phyloP scores from a whole-genome alignment of 2,329 filamentous ascomycete species.

The Aspergillus hiratsukae region DNA sequence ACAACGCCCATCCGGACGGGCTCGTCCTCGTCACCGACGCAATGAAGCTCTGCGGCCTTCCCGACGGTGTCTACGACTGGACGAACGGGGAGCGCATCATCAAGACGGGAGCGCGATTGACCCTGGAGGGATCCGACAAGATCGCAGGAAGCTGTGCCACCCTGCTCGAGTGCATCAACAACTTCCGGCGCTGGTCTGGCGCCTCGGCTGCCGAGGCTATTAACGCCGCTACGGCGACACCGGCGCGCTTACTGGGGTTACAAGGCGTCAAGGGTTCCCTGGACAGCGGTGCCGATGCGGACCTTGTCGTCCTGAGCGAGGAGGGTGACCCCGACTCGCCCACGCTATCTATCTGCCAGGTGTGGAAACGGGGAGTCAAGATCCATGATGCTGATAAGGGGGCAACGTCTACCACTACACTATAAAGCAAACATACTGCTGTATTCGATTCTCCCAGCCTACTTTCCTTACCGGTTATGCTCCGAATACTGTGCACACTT shows the following conservation, averaged over 20 bases:
- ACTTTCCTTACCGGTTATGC: neutral
- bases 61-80: conserved; percentile 82
- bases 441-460: neutral
- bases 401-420: neutral
- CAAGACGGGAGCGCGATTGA: conserved; percentile 63
- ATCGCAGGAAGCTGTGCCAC: conserved; percentile 64
- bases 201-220: conserved; percentile 37
- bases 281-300: conserved; percentile 39
- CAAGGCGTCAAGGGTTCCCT: conserved; percentile 37
- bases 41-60: conserved; percentile 79
- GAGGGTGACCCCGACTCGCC: conserved; percentile 24
- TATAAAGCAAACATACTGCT: neutral
- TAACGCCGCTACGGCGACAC: conserved; percentile 37
- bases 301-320: conserved; percentile 39
- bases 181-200: conserved; percentile 40
- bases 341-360: conserved; percentile 37
- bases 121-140: conserved; percentile 71
- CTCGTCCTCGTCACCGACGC: conserved; percentile 89
- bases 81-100: conserved; percentile 64
- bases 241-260: conserved; percentile 36
- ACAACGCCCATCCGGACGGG: conserved; percentile 76
- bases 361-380: conserved; percentile 41
- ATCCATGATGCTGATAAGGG: conserved; percentile 35
- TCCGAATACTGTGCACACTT: neutral
- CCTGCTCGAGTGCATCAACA: conserved; percentile 42